Evolutionary conservation across 495 filamentous ascomycete species (phyloP), one percentile per base, ranked within the genome.

Genomic region (Xylaria scruposa): DNA sequence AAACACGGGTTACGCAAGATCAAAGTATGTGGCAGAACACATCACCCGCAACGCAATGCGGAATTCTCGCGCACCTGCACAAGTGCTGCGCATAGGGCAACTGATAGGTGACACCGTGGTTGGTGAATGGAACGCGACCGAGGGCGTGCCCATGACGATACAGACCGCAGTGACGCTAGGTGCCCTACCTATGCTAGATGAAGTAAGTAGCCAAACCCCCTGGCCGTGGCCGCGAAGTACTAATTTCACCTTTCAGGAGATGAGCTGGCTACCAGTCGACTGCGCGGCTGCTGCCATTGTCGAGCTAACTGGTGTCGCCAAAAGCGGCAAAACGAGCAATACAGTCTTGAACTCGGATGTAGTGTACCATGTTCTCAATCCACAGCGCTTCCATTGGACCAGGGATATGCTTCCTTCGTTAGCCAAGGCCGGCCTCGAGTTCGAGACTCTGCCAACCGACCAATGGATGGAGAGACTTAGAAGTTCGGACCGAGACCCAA

Each of bases 121-220:
- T 58, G 88, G 88, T 5, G 82, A 88, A 67, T 91, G 90, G 90
- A 92, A 91, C 74, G 70, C 80, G 6, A 88, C 82, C 4, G 90
- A 92, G 72, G 89, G 88, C n/a, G 90, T 90, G 73, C 88, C 90
- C 4, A 77, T 91, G 61, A 88, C 91, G 82, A 76, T 91, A 19
- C 84, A 84, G 51, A 83, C 79, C 0, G 83, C 84, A 4, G 74
- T 71, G 4, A 82, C 86, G 0, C 85, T 86, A 29, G 84, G 83
- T 0, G 80, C 80, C 17, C 78, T 92, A 4, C 90, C 90, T 0
- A 76, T 76, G 36, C 78, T 91, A 0, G 77, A 83, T 15, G 82
- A 86, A 47, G 61, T 64, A 64, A 64, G 61, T 64, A 62, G 74
- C 84, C 61, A 64, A 47, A 17, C 38, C 33, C 53, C 9, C 10